Base-by-base conservation (phyloP, 306 rosid genomes). In the Nissolia schottii region DNA sequence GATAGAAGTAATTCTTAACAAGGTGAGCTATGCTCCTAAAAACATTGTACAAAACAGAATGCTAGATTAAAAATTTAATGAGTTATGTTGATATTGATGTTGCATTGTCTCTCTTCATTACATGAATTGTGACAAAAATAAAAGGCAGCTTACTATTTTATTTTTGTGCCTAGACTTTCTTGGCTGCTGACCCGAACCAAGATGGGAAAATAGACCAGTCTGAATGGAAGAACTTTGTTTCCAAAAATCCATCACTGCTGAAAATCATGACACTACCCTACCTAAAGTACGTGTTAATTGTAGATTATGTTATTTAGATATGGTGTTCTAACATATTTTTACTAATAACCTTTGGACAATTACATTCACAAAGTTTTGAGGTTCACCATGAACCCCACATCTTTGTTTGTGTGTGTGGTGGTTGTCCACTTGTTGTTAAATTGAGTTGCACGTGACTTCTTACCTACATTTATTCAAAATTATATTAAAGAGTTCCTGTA, bases 181-280 rank as follows among this genome's bases (percentile, higher is more conserved):
- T 81, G 85, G 97, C 85, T 54, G 96, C 97, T 58, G 97, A 91
- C 73, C 89, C 55, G 0, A 86, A 94, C 63, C 89, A 85, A 76
- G 99, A 94, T 57, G 99, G 99, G 66, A 94, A 81, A 83, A 91
- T 94, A 54, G 99, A 91, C 87, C 79, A 61, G 62, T 63, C 37
- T 0, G 99, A 91, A 74, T 94, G 99, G 99, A 69, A 79, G 32
- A 62, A 56, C 24, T 94, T 91, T 12, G 99, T 94, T 59, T 35
- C 64, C 2, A 55, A 86, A 85, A 94, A 94, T 66, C 95, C 97
- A 0, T 94, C 99, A 15, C 40, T 91, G 9, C 62, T 94, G 48
- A 89, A 85, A 78, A 86, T 94, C 71, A 89, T 91, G 99, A 94
- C 99, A 35, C 89, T 94, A 16, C 96, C 99, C 50, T 91, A 89